phyloP scores from a whole-genome alignment of 805 yeast genomes.

The Trichomonascus vanleenenianus region DNA sequence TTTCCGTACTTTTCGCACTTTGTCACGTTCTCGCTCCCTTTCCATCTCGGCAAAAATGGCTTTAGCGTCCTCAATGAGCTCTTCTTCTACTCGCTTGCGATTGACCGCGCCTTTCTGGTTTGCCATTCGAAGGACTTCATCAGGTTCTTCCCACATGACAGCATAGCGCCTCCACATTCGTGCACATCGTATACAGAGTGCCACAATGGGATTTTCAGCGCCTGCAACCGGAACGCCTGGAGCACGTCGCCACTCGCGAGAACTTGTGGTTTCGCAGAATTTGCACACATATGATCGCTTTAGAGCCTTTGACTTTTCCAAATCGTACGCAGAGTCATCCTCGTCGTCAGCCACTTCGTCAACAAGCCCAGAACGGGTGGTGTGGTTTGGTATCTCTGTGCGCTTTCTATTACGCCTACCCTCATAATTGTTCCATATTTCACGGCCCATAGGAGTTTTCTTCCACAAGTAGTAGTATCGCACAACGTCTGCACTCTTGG shows the following conservation, averaged over 20 bases:
- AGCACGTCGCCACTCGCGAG: slow-evolving; percentile 61
- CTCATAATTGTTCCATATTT: slow-evolving; percentile 74
- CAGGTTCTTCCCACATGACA: slow-evolving; percentile 75
- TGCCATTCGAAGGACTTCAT: slow-evolving; percentile 48
- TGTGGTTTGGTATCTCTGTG: neutral
- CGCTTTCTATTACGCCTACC: slow-evolving; percentile 40
- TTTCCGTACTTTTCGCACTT: slow-evolving; percentile 9
- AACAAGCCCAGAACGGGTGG: slow-evolving; percentile 16
- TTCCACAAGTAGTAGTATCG: slow-evolving; percentile 89
- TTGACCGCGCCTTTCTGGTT: slow-evolving; percentile 46
- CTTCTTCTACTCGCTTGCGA: slow-evolving; percentile 61
- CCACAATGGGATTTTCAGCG: slow-evolving; percentile 37
- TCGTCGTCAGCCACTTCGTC: slow-evolving; percentile 54
- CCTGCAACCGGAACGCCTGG: slow-evolving; percentile 49
- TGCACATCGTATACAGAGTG: slow-evolving; percentile 81
- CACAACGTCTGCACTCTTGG: slow-evolving; percentile 70
- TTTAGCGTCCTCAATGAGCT: slow-evolving; percentile 42
- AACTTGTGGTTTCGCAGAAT: slow-evolving; percentile 53
- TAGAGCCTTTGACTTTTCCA: slow-evolving; percentile 37
- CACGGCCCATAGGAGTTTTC: slow-evolving; percentile 66
- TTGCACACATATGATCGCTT: slow-evolving; percentile 52
- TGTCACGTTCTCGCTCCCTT: slow-evolving; percentile 13
- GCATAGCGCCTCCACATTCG: slow-evolving; percentile 88
- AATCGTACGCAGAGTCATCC: slow-evolving; percentile 68
- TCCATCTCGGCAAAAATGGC: slow-evolving; percentile 25